Evolutionary conservation across 441 rosid genomes (phyloP), one percentile per base, ranked within the genome.

Genomic region (Euphorbia celastroides): DNA sequence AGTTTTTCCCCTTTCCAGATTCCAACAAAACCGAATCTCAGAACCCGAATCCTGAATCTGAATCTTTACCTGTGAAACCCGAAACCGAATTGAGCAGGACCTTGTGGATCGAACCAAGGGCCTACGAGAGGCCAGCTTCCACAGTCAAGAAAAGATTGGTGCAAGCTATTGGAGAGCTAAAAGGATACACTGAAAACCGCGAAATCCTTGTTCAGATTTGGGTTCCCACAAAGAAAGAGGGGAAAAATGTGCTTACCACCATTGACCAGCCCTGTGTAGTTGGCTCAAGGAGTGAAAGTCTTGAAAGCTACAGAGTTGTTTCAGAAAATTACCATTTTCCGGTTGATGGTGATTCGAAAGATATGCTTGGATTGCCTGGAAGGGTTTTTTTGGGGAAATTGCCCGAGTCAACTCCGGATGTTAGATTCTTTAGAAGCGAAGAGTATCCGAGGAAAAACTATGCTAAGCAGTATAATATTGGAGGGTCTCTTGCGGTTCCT

Each of bases 151-250:
- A 84, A 36, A 83, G 93, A 76, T 76, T 88, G 64, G 65, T 83
- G 74, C 75, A 75, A 69, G 96, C 89, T 62, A 73, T 91, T 62
- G 46, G 30, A 11, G 62, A 76, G 70, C 73, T 93, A 74, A 79
- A 84, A 60, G 86, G 83, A 32, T 78, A 75, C 31, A 78, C 89
- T 32, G 76, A 77, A 51, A 83, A 79, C 60, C 73, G 74, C 58
- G 88, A 89, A 74, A 74, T 83, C 59, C 87, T 93, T 60, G 78
- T 93, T 70, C 96, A 93, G 71, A 77, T 90, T 63, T 93, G 97
- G 99, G 89, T 91, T 74, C 96, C 97, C 16, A 68, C 87, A 48
- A 81, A 80, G 48, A 82, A 70, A 67, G 97, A 70, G 67, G 95
- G 90, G 57, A 88, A 80, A 68, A 66, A 79, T 30, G 80, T 93